phyloP scores from a whole-genome alignment of 257 asterid species.

The Galeopsis tetrahit region DNA sequence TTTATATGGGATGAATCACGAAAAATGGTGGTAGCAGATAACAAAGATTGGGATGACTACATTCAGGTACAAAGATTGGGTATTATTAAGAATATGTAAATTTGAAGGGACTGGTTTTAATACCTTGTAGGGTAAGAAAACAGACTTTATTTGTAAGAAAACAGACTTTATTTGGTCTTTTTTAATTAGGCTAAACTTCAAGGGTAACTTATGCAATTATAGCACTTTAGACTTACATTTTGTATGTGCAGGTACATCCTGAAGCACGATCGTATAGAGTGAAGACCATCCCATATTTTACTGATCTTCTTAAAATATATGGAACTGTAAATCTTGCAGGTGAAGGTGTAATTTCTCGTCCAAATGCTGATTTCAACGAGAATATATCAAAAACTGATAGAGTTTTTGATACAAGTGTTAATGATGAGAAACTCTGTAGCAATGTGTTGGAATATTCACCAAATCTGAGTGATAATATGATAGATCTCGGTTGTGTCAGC shows the following conservation, averaged over 20 bases:
- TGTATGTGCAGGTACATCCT: slow-evolving; percentile 46
- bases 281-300: slow-evolving; percentile 39
- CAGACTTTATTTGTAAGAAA: not conserved
- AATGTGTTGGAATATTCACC: slow-evolving; percentile 23
- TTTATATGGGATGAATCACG: slow-evolving; percentile 45
- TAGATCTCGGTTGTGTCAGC: not conserved
- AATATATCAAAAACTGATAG: slow-evolving; percentile 16
- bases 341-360: slow-evolving; percentile 21
- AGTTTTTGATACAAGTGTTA: slow-evolving; percentile 4
- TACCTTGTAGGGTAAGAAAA: not conserved
- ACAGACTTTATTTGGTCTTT: not conserved
- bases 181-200: not conserved
- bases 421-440: slow-evolving; percentile 12
- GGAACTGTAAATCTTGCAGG: slow-evolving; percentile 23
- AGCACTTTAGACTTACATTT: not conserved
- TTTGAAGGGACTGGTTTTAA: too few species aligned
- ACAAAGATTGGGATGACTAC: slow-evolving; percentile 41
- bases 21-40: slow-evolving; percentile 39
- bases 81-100: too few species aligned
- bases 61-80: slow-evolving; percentile 38
- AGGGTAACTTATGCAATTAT: slow-evolving; percentile 1
- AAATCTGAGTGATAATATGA: slow-evolving; percentile 22
- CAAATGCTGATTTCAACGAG: slow-evolving; percentile 14
- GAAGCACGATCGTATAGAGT: slow-evolving; percentile 35
- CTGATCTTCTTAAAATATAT: slow-evolving; percentile 40